Evolutionary conservation across 805 yeast species (phyloP).

Genomic region (Sugiyamaella americana): DNA sequence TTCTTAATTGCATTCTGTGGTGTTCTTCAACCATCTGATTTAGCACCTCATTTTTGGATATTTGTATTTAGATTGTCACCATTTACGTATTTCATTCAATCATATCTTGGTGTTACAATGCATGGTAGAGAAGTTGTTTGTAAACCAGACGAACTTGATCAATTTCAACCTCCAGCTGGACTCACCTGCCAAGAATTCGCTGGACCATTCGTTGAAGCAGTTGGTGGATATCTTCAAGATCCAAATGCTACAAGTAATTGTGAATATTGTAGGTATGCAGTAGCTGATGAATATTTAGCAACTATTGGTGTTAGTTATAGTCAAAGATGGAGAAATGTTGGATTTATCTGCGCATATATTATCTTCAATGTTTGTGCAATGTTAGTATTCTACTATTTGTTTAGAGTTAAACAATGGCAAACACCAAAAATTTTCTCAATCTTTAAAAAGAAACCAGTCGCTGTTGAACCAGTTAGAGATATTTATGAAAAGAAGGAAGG

Average conservation of each 20-base stretch:
- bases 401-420: constrained; percentile 18
- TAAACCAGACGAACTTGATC: constrained; percentile 41
- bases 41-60: constrained; percentile 79
- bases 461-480: constrained; percentile 1
- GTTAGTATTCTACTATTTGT: constrained; percentile 29
- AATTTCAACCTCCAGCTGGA: constrained; percentile 51
- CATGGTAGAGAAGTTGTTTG: constrained; percentile 51
- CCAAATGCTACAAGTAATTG: constrained; percentile 42
- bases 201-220: constrained; percentile 35
- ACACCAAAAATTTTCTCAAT: constrained; percentile 4
- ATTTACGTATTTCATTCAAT: constrained; percentile 61
- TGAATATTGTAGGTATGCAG: constrained; percentile 36
- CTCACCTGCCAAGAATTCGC: constrained; percentile 58
- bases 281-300: constrained; percentile 40
- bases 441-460: constrained; percentile 4
- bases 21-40: constrained; percentile 49
- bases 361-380: constrained; percentile 43
- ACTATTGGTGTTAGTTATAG: constrained; percentile 40
- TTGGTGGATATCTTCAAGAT: constrained; percentile 53
- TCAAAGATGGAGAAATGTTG: constrained; percentile 61
- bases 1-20: constrained; percentile 64
- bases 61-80: constrained; percentile 74
- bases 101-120: constrained; percentile 43
- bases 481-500: constrained; percentile 13
- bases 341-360: constrained; percentile 53